phyloP scores from a whole-genome alignment of 78 protist species.

The Ministeria vibrans region DNA sequence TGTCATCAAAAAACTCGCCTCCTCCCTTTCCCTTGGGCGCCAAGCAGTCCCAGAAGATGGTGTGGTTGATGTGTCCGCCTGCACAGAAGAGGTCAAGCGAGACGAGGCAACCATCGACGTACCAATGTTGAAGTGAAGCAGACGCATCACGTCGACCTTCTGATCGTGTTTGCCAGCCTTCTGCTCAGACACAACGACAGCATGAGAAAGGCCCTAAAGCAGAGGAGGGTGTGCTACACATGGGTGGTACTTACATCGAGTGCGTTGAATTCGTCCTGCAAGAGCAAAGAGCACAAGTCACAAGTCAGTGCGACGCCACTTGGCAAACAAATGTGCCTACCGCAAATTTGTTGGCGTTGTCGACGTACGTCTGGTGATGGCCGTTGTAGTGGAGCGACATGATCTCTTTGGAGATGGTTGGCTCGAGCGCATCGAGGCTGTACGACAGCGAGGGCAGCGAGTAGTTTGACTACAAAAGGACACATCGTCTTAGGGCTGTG shows the following conservation, averaged over 20 bases:
- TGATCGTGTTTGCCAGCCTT: slow-evolving; percentile 13
- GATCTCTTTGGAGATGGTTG: slow-evolving; percentile 59
- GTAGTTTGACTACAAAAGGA: no score
- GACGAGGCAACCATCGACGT: no score
- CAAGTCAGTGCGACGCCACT: no score
- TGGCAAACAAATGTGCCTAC: no score
- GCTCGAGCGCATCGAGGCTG: slow-evolving; percentile 76
- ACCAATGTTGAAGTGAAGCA: no score
- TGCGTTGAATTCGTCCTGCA: no score
- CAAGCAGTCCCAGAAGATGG: slow-evolving; percentile 86
- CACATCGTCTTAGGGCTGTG: no score
- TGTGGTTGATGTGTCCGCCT: slow-evolving; percentile 92
- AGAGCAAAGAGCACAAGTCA: no score
- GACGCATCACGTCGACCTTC: slow-evolving; percentile 26
- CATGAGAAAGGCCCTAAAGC: no score
- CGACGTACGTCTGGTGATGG: slow-evolving; percentile 72
- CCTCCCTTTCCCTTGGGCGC: slow-evolving; percentile 68
- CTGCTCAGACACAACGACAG: slow-evolving; percentile 66
- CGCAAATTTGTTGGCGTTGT: slow-evolving; percentile 75
- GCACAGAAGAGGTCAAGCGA: no score
- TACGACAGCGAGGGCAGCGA: slow-evolving; percentile 80
- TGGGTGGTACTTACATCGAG: no score
- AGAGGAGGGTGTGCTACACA: no score
- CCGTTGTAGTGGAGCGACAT: slow-evolving; percentile 60
- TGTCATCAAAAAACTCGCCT: slow-evolving; percentile 41